Evolutionary conservation across 768 basidiomycete species (phyloP), one percentile per base, ranked within the genome.

Genomic region (Mycena filopes): DNA sequence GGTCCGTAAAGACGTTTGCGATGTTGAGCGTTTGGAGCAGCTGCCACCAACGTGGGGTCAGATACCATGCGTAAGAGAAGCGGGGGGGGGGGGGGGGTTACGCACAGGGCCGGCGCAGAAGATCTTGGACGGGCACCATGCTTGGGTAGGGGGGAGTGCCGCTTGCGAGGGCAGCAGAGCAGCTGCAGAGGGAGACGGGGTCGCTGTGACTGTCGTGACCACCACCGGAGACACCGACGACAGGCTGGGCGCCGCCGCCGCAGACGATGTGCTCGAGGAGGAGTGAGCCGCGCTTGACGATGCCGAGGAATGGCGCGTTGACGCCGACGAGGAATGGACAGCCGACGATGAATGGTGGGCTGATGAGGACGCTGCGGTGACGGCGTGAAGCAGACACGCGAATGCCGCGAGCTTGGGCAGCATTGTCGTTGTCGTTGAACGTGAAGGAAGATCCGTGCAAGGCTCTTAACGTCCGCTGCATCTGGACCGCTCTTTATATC

Each of bases 11-110:
- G 28, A 92, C 78, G 43, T 83, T 75, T 0, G 95, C 94, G 65
- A 97, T 70, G 74, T 95, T 91, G 65, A 96, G 89, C 1, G 93
- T 91, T 85, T 97, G 95, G 26, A 98, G 81, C 11, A 95, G 72
- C 93, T 94, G 70, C 9, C 40, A 5, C 5, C 11, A 15, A 31
- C 70, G 26, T 59, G n/a, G 57, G 60, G 66, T 59, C 33, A 70
- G 65, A 57, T 26, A n/a, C n/a, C n/a, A n/a, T 49, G 59, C 16
- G 13, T 40, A 26, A 49, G 23, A 49, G 23, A 59, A 63, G 45
- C 3, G 60, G 45, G 55, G 40, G 20, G 55, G 63, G 51, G 63
- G 42, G 58, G 42, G 4, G 29, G 25, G 28, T 16, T 41, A 82
- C 89, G 64, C 72, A 94, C 93, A 26, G 83, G 58, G 38, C 94